Evolutionary conservation across 495 filamentous ascomycete genomes (phyloP), one percentile per base, ranked within the genome.

Genomic region (Aspergillus bridgeri): DNA sequence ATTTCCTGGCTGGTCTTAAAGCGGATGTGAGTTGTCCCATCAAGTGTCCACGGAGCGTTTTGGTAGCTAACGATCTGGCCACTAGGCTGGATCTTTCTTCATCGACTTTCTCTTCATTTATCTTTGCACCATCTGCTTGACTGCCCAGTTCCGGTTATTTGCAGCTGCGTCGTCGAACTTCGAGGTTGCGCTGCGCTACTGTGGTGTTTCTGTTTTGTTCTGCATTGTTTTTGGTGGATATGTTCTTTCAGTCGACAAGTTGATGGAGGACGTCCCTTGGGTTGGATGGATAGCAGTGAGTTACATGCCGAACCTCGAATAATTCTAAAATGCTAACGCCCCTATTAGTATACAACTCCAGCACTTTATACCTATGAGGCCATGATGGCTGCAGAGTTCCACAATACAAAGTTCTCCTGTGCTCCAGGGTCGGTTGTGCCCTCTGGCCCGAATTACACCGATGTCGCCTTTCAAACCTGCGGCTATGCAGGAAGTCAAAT

Each of bases 321-420:
- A 27, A 23, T 2, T 1, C n/a, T 13, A 23, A 38, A 43, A 8
- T 19, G 19, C 13, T 51, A 53, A 59, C 45, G 8, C 13, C n/a
- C 51, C 5, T 33, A 52, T 8, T 42, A 72, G 62, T 77, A 72
- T 64, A 78, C 88, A 57, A 88, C 90, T 49, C 89, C 89, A 0
- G 71, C 91, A 5, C 69, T 82, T 9, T 94, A 90, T 62, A 80
- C 81, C 1, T 91, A 88, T 58, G 89, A 88, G 64, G 77, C 77
- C 0, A 66, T 86, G 42, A 76, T 89, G 74, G 66, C 79, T 3
- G 88, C 87, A 59, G 78, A 80, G 42, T 79, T 80, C 25, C 71
- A 78, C 46, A 70, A 74, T 53, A 49, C 72, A 11, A 67, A 74
- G 2, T 76, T 80, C 48, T 56, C 65, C 24, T 80, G 78, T 57